Conservation (phyloP, 768 basidiomycete species). For the Dendrothele bispora region DNA sequence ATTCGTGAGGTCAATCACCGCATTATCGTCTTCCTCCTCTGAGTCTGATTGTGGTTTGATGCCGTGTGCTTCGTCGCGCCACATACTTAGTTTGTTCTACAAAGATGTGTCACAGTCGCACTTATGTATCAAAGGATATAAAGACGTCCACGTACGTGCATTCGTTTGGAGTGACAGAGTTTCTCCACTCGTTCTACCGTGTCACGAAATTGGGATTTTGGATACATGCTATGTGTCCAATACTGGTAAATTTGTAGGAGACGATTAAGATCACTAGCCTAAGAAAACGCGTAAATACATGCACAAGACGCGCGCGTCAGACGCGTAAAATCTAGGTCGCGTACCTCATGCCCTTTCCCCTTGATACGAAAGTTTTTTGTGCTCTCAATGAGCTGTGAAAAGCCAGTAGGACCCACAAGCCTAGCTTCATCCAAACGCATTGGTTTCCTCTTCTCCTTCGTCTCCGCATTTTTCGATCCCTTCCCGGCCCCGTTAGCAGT, state of each 20-base stretch:
- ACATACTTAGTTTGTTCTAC: conserved; percentile 72
- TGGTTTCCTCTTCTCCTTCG: conserved; percentile 50
- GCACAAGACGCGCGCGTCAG: background rate
- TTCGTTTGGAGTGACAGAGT: conserved; percentile 79
- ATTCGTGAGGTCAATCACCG: conserved; percentile 18
- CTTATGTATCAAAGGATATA: conserved; percentile 6
- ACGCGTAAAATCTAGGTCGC: background rate
- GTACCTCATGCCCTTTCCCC: conserved; percentile 93
- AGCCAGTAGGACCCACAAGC: conserved; percentile 71
- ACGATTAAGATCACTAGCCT: conserved; percentile 82
- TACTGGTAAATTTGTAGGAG: conserved; percentile 87
- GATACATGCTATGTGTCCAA: conserved; percentile 93
- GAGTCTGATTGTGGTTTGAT: conserved; percentile 19
- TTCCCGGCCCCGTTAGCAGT: conserved; percentile 21
- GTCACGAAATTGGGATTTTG: conserved; percentile 84
- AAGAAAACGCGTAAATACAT: background rate
- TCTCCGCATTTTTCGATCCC: conserved; percentile 24
- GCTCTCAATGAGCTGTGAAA: conserved; percentile 76
- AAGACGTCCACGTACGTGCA: conserved; percentile 61
- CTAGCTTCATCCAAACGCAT: conserved; percentile 74
- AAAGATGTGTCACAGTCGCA: background rate
- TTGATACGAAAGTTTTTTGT: conserved; percentile 77
- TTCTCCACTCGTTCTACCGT: conserved; percentile 87
- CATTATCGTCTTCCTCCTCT: conserved; percentile 19
- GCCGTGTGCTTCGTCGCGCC: conserved; percentile 67